Evolutionary conservation across 2,329 filamentous ascomycete genomes (phyloP), one percentile per base, ranked within the genome.

Genomic region (Trichoderma sp.): DNA sequence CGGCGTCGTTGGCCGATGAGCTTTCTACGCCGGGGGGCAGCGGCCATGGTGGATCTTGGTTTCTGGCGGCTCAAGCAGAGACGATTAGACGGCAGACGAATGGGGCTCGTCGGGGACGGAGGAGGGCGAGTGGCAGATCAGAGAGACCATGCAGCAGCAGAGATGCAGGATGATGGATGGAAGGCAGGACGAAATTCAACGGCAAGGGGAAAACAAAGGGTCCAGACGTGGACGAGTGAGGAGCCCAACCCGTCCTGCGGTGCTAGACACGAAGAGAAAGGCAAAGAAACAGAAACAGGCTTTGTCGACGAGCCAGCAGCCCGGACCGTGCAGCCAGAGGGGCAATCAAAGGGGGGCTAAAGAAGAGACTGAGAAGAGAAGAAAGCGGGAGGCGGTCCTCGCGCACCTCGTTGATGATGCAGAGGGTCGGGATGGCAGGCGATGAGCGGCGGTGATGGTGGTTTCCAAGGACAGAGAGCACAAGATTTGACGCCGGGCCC

Each of bases 1-100:
- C 89, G 87, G 78, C 90, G 88, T 76, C 90, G 87, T 74, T 88
- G 88, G 77, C 88, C 88, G 79, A 91, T 86, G 75, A 88, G 79
- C 80, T 89, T 90, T 81, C 86, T 89, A 79, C 88, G 87, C 77
- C 87, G 86, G 76, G 85, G 78, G 70, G 73, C 76, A 73, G 78
- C 79, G 77, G 79, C 76, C 79, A 80, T 80, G 73, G 58, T 75
- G 75, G 72, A 71, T 70, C 71, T 72, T 62, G 47, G 11, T 61
- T 27, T 66, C 40, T 69, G 59, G 60, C 62, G 68, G 60, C 63
- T 58, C 65, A 47, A 58, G 73, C 72, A 64, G 72, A 74, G 73
- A 74, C 72, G 74, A 75, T 72, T 71, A 71, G 74, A 73, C 72
- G 73, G 73, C 73, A 71, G 75, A 74, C 74, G 72, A 74, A 77